A percentile compares a stretch with the other conserved stretches of the same genome.
Evolutionary conservation across 192 early-diverging fungal genomes (phyloP).

Genomic region (Linnemannia schmuckeri): DNA sequence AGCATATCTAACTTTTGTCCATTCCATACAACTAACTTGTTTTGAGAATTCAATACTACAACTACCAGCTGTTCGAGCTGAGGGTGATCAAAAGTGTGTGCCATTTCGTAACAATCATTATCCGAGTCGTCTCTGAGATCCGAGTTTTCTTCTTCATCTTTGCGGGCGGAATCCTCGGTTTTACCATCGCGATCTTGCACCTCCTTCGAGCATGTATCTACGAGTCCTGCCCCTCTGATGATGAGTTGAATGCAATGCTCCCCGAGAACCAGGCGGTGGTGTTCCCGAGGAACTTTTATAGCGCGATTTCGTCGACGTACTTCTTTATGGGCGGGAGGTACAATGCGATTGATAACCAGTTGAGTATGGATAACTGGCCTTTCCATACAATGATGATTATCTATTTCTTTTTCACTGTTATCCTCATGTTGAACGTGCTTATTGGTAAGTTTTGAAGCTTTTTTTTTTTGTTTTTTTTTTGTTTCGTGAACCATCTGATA

Average conservation of each 20-base stretch:
- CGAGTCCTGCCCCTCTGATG: background rate
- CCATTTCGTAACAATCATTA: slow-evolving; percentile 8
- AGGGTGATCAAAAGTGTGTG: slow-evolving; percentile 1
- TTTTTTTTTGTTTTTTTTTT: background rate
- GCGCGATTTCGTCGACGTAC: background rate
- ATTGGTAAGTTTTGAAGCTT: background rate
- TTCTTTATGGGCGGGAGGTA: background rate
- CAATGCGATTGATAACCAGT: background rate
- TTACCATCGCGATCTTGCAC: slow-evolving; percentile 22
- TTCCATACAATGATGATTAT: slow-evolving; percentile 27
- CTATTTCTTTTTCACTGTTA: slow-evolving; percentile 30
- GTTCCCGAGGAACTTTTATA: background rate
- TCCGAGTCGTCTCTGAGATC: slow-evolving; percentile 7
- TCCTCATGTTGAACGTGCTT: slow-evolving; percentile 33
- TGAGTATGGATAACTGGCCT: slow-evolving; percentile 5
- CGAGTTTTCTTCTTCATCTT: slow-evolving; percentile 12
- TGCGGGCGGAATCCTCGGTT: slow-evolving; percentile 24
- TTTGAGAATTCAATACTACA: too few relatives aligned
- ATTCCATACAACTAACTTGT: background rate
- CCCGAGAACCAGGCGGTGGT: background rate
- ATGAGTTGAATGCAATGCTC: background rate
- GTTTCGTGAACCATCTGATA: background rate
- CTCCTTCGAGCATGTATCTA: background rate
- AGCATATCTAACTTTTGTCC: too few relatives aligned
- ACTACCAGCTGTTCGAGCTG: slow-evolving; percentile 1